Base-by-base conservation (phyloP, 495 filamentous ascomycete species). In the Cercophora newfieldiana region DNA sequence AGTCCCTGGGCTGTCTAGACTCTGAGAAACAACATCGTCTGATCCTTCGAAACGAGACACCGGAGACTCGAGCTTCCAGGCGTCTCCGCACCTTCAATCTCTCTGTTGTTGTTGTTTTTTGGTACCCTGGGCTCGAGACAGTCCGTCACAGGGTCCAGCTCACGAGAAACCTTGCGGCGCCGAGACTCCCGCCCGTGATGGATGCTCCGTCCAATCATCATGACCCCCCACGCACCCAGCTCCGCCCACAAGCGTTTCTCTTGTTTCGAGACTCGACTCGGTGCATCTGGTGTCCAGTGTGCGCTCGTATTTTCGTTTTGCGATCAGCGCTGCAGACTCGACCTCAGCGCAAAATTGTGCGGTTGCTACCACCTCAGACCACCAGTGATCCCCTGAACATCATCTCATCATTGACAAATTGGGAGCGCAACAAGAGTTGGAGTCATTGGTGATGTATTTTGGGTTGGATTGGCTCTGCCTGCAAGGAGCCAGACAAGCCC, bases 31-130 rank as follows among this genome's bases (percentile, higher is more conserved):
- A 60, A 47, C 21, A 28, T 60, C 58, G 58, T 47, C 30, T 26
- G 58, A 60, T 60, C 8, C 58, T 60, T 44, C 22, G 58, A 60
- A 60, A 60, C 58, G 58, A 48, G 58, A 60, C 14, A 60, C 58
- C 58, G 58, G 58, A 60, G 33, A 30, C 2, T 25, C 30, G 33
- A 47, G 31, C 19, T 47, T 48, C 58, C 58, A 60, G 51, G 51
- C 18, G 37, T 44, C 37, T n/a, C 12, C 24, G 25, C n/a, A 48
- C 58, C 58, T 60, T 21, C 33, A 60, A 58, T 58, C 33, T 60
- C 58, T 48, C 26, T 12, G 7, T 60, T 22, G 19, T 21, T 8
- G 18, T 57, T 22, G n/a, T 26, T 26, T 18, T n/a, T 28, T 14
- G 54, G 26, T 57, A 25, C 26, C 25, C 16, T 6, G n/a, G 28